Base-by-base conservation (phyloP, 179 eudicot genomes). In the Amaranthus tricolor region DNA sequence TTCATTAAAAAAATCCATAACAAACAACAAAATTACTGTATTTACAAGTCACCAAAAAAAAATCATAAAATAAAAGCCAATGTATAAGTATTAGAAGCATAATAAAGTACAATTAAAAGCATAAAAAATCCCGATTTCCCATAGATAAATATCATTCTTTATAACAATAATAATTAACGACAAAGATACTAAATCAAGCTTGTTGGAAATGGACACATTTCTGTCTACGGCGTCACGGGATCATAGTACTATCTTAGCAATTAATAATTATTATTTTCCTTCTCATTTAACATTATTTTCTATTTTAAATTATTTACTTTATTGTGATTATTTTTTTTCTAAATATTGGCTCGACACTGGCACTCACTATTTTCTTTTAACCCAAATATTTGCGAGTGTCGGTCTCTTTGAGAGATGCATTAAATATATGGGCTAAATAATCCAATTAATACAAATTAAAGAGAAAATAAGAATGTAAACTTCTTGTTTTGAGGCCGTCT, bases 191-290 rank as follows among this genome's bases (percentile, higher is more conserved):
- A 70, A 74, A 56, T 43, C 80, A 76, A 80, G 62, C 17, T 68
- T 43, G 67, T 81, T 77, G 78, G 78, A 71, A 65, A 72, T 57
- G 84, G 56, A 64, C 74, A 56, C 72, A 68, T 62, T 65, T 54
- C 52, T 81, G 68, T 74, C 78, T 51, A 81, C 78, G 81, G 84
- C 81, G 44, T 80, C 74, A 73, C 57, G 76, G 73, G 76, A 47
- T 43, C 62, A 74, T 12, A 62, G 11, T n/a, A 24, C 16, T 48
- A 48, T 43, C 43, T 68, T 31, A 53, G 62, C 49, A 31, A 54
- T 16, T 55, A 53, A 53, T 53, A 53, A 53, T 9, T 53, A 53
- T 9, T 53, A 53, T 53, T 53, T 3, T 53, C 3, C 1, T 31
- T 31, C 31, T 24, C 31, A 31, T 31, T 31, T 31, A 31, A 2